Conservation (phyloP, 2,329 filamentous ascomycete species). For the Dactylellina leptospora region DNA sequence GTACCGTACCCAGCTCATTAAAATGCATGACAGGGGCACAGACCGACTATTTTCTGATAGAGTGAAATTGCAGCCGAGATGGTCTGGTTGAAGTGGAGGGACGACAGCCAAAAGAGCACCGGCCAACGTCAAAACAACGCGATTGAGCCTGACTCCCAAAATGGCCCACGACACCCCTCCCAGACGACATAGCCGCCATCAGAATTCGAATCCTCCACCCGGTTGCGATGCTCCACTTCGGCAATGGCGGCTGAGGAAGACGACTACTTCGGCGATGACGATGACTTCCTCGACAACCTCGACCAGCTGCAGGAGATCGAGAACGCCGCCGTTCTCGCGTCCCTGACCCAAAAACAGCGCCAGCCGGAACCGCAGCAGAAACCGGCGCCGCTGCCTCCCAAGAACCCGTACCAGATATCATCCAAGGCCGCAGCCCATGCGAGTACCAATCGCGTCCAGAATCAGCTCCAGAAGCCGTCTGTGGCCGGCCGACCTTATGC, state of each 20-base stretch:
- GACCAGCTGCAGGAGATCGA: conserved; percentile 50
- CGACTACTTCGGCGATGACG: conserved; percentile 50
- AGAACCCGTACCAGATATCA: conserved; percentile 45
- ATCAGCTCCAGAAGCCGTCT: conserved; percentile 7
- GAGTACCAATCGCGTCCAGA: conserved; percentile 20
- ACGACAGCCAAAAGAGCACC: conserved; percentile 8
- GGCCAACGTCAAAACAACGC: conserved; percentile 7
- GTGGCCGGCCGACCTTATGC: conserved; percentile 10
- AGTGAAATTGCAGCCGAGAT: too few relatives aligned
- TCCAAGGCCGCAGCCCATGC: conserved; percentile 30
- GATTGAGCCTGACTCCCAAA: too few relatives aligned
- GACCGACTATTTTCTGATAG: too few relatives aligned
- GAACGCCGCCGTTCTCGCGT: conserved; percentile 49
- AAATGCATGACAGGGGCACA: too few relatives aligned
- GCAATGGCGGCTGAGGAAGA: conserved; percentile 52
- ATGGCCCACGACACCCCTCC: background rate
- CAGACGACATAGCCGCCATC: background rate
- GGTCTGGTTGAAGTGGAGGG: too few relatives aligned
- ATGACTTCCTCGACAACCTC: conserved; percentile 45
- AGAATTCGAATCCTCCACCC: background rate
- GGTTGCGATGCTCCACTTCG: conserved; percentile 36
- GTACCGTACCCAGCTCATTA: too few relatives aligned
- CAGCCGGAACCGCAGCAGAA: conserved; percentile 30
- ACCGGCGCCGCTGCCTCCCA: conserved; percentile 14
- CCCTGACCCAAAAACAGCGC: conserved; percentile 45